Evolutionary conservation across 2,329 filamentous ascomycete species (phyloP).

Genomic region (Colletotrichum somersetense): DNA sequence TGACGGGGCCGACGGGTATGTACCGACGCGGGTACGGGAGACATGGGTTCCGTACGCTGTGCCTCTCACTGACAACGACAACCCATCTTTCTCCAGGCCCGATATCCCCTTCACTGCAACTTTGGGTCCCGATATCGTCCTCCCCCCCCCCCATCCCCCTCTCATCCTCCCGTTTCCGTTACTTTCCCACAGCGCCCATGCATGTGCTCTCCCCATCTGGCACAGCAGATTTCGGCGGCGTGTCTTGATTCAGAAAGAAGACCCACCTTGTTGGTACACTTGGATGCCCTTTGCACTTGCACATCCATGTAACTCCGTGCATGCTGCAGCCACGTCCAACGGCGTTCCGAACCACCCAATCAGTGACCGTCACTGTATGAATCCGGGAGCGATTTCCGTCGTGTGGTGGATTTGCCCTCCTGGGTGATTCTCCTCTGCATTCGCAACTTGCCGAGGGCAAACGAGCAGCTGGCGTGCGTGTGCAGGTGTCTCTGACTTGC

Average conservation of each 20-base stretch:
- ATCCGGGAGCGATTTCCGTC: background rate
- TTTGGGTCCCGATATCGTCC: background rate
- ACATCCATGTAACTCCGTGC: background rate
- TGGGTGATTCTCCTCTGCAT: background rate
- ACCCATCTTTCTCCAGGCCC: background rate
- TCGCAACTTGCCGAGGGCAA: background rate
- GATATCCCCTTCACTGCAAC: background rate
- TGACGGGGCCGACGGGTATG: background rate
- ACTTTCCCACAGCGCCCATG: background rate
- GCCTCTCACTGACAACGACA: background rate
- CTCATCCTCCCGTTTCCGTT: background rate
- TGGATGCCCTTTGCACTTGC: background rate
- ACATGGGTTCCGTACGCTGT: background rate
- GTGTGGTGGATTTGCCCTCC: background rate
- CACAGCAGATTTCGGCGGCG: background rate
- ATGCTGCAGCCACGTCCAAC: conserved; percentile 4
- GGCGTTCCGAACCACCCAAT: background rate
- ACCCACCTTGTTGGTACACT: conserved; percentile 2
- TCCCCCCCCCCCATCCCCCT: background rate
- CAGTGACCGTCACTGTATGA: background rate
- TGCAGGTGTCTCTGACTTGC: background rate
- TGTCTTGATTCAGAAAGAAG: conserved; percentile 1
- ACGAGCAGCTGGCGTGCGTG: background rate
- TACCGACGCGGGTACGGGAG: conserved; percentile 4
- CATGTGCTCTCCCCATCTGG: background rate